Evolutionary conservation across 1,284 basidiomycete species (phyloP).

Genomic region (Rugiboletus extremiorientalis): DNA sequence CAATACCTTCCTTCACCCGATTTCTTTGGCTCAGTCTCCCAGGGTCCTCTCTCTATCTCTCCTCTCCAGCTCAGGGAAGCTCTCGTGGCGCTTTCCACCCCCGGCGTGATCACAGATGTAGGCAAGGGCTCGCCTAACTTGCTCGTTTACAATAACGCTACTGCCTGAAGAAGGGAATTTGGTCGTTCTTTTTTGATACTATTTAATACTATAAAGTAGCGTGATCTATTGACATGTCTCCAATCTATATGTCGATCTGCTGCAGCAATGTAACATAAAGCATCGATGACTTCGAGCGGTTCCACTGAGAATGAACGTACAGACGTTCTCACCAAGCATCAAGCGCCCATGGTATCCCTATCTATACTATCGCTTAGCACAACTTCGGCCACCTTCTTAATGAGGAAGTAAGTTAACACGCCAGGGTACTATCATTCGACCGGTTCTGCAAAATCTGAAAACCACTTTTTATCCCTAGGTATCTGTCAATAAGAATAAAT

Average conservation of each 20-base stretch:
- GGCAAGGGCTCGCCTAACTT: conserved; percentile 65
- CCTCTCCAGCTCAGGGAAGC: conserved; percentile 77
- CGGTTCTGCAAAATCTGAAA: no score
- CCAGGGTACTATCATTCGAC: no score
- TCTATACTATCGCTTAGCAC: no score
- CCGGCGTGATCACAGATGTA: conserved; percentile 50
- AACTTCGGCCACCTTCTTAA: no score
- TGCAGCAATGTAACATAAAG: conserved; percentile 18
- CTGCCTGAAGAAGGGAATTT: conserved; percentile 26
- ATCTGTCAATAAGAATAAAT: no score
- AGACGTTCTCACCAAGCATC: no score
- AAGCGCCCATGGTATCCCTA: no score
- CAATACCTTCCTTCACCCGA: conserved; percentile 58
- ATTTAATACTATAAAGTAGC: conserved; percentile 1
- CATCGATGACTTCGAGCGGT: neutral
- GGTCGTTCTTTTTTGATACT: neutral
- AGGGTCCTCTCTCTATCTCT: conserved; percentile 48
- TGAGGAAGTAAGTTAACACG: no score
- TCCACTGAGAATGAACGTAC: no score
- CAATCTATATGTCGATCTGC: conserved; percentile 1
- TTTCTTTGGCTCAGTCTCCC: conserved; percentile 44
- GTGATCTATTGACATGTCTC: neutral
- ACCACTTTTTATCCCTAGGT: no score
- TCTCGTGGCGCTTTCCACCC: conserved; percentile 59
- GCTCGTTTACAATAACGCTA: conserved; percentile 86